These are phyloP conservation scores for Gossypium schwendimanii DNA, from an alignment of 441 rosid genomes.

Conservation along the genomic window DNA sequence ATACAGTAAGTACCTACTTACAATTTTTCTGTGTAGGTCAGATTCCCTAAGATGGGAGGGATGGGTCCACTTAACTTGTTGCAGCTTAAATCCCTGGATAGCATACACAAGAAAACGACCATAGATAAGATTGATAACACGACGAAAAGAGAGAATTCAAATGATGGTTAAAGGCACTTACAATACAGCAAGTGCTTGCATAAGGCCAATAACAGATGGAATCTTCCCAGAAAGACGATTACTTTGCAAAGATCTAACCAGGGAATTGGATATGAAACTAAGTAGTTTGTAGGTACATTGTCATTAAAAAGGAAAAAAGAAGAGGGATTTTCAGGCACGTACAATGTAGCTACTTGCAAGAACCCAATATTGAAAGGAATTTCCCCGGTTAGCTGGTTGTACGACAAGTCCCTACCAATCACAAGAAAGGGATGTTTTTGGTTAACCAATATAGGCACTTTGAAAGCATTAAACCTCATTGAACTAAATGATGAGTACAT, in stretches of 20 bases:
- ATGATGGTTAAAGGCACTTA: constrained; percentile 32
- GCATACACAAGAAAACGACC: neutral
- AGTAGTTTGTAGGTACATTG: neutral
- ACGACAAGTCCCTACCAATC: constrained; percentile 76
- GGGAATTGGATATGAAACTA: constrained; percentile 8
- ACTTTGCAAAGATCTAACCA: constrained; percentile 78
- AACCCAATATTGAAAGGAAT: constrained; percentile 94
- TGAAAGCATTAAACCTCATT: neutral
- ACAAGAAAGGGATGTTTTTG: neutral
- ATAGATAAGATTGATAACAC: neutral
- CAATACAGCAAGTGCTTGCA: constrained; percentile 99
- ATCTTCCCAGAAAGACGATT: constrained; percentile 71
- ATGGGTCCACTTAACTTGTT: constrained; percentile 74
- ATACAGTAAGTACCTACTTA: constrained; percentile 22
- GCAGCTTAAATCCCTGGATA: constrained; percentile 75
- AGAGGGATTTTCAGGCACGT: constrained; percentile 20
- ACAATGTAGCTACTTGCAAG: constrained; percentile 95
- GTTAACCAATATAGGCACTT: neutral
- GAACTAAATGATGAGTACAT: constrained; percentile 32
- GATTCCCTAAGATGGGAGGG: constrained; percentile 81
- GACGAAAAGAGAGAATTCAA: neutral
- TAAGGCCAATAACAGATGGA: constrained; percentile 85
- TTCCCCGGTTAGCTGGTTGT: constrained; percentile 75
- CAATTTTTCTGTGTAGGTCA: constrained; percentile 86
- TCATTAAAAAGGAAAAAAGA: too few relatives aligned